phyloP scores from a whole-genome alignment of 805 yeast species.

The Schizosaccharomyces japonicus region DNA sequence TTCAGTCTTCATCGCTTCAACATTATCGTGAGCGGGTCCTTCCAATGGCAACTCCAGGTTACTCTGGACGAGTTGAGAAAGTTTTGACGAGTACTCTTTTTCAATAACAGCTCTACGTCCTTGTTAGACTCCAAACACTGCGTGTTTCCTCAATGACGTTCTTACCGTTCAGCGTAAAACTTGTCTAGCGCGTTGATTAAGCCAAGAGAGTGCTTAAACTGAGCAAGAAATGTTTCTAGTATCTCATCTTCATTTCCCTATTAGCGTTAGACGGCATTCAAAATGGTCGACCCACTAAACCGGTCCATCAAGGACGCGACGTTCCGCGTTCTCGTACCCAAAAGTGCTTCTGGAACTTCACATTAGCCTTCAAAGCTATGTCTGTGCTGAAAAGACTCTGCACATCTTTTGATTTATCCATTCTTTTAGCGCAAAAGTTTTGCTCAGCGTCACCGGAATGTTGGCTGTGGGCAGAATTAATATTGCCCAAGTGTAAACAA shows the following conservation, averaged over 20 bases:
- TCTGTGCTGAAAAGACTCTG: too few relatives aligned
- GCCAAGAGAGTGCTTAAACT: conserved; percentile 34
- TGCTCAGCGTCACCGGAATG: too few relatives aligned
- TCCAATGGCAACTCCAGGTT: background rate
- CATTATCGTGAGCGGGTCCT: conserved; percentile 34
- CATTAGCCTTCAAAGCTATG: too few relatives aligned
- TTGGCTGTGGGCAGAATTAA: too few relatives aligned
- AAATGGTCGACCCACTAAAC: too few relatives aligned
- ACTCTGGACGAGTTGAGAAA: background rate
- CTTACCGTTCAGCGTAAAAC: conserved; percentile 27
- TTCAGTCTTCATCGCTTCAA: conserved; percentile 35
- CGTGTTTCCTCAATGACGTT: background rate
- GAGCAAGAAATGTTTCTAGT: conserved; percentile 9
- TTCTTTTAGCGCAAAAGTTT: too few relatives aligned
- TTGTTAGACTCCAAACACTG: background rate
- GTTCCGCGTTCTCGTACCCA: conserved; percentile 13
- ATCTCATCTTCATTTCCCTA: conserved; percentile 4
- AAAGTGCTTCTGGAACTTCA: conserved; percentile 10
- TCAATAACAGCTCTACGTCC: conserved; percentile 29
- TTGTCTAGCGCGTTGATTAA: conserved; percentile 29
- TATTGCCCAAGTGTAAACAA: too few relatives aligned
- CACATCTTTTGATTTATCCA: too few relatives aligned
- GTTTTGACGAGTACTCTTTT: conserved; percentile 34
- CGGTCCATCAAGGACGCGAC: too few relatives aligned
- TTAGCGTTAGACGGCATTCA: background rate